These are phyloP conservation scores for Leccinum aurantiacum DNA, from an alignment of 768 basidiomycete genomes.

Conservation along the genomic window DNA sequence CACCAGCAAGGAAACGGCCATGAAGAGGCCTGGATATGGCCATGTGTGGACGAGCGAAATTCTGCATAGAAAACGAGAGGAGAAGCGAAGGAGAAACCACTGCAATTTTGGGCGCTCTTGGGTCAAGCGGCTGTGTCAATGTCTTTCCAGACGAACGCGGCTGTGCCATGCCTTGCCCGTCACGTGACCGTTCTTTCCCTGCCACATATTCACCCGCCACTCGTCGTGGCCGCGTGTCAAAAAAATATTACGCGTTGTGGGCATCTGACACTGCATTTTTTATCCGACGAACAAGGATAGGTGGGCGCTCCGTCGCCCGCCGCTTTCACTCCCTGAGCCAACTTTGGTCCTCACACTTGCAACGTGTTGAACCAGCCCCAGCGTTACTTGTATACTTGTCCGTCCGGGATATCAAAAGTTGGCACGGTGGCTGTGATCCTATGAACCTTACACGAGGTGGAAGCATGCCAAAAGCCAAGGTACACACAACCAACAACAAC, in stretches of 20 bases:
- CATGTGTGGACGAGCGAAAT: not conserved
- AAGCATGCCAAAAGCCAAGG: conserved; percentile 24
- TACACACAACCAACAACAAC: conserved; percentile 21
- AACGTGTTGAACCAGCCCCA: conserved; percentile 22
- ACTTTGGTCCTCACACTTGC: conserved; percentile 12
- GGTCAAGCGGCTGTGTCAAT: not conserved
- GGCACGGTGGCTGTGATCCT: conserved; percentile 26
- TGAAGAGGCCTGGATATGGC: not conserved
- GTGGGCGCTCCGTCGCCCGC: conserved; percentile 17
- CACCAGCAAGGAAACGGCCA: not conserved
- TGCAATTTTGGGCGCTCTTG: no score
- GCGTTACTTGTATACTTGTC: conserved; percentile 3
- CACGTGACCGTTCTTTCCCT: not conserved
- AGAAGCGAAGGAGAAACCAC: not conserved
- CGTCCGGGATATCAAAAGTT: not conserved
- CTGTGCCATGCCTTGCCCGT: not conserved
- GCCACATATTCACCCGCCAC: not conserved
- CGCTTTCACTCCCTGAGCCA: not conserved
- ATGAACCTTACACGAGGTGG: conserved; percentile 24
- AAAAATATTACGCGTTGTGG: conserved; percentile 5
- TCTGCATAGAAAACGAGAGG: conserved; percentile 9
- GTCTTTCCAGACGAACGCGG: not conserved
- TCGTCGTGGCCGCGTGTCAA: not conserved
- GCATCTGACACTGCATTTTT: not conserved
- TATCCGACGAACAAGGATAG: conserved; percentile 20